These are phyloP conservation scores for Nepenthes mirabilis DNA, from an alignment of 148 eudicot species.

Conservation along the genomic window DNA sequence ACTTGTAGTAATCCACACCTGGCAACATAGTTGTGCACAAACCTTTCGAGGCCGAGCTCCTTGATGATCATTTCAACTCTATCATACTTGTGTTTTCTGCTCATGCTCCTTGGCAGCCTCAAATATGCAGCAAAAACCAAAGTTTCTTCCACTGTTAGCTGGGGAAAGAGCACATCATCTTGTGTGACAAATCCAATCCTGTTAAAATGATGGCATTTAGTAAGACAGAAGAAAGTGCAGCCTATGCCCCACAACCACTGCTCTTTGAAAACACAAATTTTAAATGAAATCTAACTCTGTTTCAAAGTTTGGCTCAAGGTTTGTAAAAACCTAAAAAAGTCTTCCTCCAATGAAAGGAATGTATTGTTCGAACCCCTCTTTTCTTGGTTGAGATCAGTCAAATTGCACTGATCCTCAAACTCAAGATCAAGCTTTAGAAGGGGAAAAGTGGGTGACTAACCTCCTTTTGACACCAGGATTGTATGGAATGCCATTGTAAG, in stretches of 20 bases:
- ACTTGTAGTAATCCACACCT: not conserved
- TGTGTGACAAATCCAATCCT: constrained; percentile 97
- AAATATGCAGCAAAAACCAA: constrained; percentile 78
- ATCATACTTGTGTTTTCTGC: constrained; percentile 60
- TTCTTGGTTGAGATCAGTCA: not conserved
- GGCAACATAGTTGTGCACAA: not conserved
- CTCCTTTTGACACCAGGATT: constrained; percentile 84
- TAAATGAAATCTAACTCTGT: no score
- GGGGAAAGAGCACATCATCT: constrained; percentile 90
- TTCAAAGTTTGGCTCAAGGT: no score
- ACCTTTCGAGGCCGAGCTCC: constrained; percentile 96
- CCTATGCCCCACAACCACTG: not conserved
- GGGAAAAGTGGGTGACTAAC: constrained; percentile 12
- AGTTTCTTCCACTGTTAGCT: constrained; percentile 86
- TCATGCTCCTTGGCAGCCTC: constrained; percentile 58
- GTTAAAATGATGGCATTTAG: not conserved
- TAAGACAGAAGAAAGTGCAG: not conserved
- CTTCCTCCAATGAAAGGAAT: no score
- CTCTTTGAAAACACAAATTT: not conserved
- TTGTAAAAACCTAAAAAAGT: no score
- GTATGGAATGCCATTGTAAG: constrained; percentile 72
- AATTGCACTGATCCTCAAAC: not conserved
- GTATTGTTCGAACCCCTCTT: not conserved
- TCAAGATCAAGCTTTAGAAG: not conserved
- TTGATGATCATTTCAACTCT: constrained; percentile 71